A percentile compares a stretch with the other conserved stretches of the same genome.
Evolutionary conservation across 805 yeast species (phyloP).

Genomic region (Lipomyces anomalus): DNA sequence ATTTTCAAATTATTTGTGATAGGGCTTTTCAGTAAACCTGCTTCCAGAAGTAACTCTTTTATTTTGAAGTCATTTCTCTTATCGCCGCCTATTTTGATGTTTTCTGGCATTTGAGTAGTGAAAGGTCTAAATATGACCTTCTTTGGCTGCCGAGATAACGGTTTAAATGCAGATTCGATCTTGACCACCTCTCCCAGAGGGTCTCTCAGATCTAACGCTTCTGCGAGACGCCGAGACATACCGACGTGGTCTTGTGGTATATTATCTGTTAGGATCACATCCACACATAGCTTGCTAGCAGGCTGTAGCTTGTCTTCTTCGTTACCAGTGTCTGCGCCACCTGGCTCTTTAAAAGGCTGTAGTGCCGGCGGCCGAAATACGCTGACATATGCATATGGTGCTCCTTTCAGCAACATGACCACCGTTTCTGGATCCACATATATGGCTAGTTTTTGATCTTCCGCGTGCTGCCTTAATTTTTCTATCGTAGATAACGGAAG

Average conservation of each 20-base stretch:
- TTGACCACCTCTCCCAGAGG: slow-evolving; percentile 50
- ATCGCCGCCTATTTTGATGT: slow-evolving; percentile 35
- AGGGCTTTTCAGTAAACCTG: background rate
- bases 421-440: background rate
- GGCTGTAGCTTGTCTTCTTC: slow-evolving; percentile 17
- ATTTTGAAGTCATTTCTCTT: slow-evolving; percentile 15
- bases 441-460: background rate
- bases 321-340: background rate
- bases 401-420: background rate
- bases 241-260: slow-evolving; percentile 43
- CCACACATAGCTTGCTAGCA: slow-evolving; percentile 47
- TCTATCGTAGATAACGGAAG: background rate
- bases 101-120: no score
- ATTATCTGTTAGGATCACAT: slow-evolving; percentile 38
- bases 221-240: slow-evolving; percentile 48
- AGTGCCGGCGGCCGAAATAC: slow-evolving; percentile 1
- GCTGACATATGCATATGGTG: background rate
- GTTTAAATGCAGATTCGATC: slow-evolving; percentile 43
- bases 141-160: slow-evolving; percentile 33
- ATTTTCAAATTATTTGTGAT: background rate
- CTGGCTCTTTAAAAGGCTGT: background rate
- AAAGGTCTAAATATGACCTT: slow-evolving; percentile 51
- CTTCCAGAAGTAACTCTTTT: slow-evolving; percentile 1
- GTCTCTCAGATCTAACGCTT: slow-evolving; percentile 49
- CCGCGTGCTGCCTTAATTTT: background rate